phyloP scores from a whole-genome alignment of 1,139 yeast genomes.

The Chernovozyma aurita region DNA sequence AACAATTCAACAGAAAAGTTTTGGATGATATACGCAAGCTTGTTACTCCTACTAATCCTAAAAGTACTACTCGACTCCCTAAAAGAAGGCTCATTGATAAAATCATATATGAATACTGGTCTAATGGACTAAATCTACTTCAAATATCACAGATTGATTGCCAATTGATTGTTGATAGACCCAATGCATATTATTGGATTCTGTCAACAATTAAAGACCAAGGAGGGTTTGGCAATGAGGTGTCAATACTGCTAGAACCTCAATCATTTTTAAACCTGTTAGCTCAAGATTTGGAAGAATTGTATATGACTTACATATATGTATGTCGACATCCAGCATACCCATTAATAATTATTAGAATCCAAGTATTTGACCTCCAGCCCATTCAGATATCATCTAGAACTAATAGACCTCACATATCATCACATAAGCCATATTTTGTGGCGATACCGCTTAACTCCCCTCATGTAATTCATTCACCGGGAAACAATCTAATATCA shows the following conservation, averaged over 20 bases:
- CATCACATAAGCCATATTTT: slow-evolving; percentile 58
- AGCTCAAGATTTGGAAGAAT: slow-evolving; percentile 41
- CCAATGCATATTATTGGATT: slow-evolving; percentile 51
- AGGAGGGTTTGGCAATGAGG: slow-evolving; percentile 24
- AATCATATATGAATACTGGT: slow-evolving; percentile 55
- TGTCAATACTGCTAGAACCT: slow-evolving; percentile 37
- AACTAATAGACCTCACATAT: slow-evolving; percentile 30
- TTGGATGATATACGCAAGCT: slow-evolving; percentile 11
- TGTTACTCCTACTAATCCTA: not conserved
- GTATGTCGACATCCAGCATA: slow-evolving; percentile 62
- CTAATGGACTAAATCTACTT: slow-evolving; percentile 57
- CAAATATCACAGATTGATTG: slow-evolving; percentile 75
- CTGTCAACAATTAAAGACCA: slow-evolving; percentile 48
- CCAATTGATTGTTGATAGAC: slow-evolving; percentile 55
- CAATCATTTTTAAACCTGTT: slow-evolving; percentile 44
- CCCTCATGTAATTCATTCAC: slow-evolving; percentile 60
- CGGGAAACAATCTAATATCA: slow-evolving; percentile 42
- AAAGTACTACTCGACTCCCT: slow-evolving; percentile 11
- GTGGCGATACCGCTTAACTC: slow-evolving; percentile 66
- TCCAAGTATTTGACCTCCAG: slow-evolving; percentile 63
- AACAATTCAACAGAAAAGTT: slow-evolving; percentile 23
- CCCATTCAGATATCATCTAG: slow-evolving; percentile 12
- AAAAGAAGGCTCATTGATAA: slow-evolving; percentile 48
- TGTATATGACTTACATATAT: slow-evolving; percentile 57
- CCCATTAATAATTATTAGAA: slow-evolving; percentile 56